These are phyloP conservation scores for Physcia stellaris DNA, from an alignment of 495 filamentous ascomycete genomes.

Conservation along the genomic window DNA sequence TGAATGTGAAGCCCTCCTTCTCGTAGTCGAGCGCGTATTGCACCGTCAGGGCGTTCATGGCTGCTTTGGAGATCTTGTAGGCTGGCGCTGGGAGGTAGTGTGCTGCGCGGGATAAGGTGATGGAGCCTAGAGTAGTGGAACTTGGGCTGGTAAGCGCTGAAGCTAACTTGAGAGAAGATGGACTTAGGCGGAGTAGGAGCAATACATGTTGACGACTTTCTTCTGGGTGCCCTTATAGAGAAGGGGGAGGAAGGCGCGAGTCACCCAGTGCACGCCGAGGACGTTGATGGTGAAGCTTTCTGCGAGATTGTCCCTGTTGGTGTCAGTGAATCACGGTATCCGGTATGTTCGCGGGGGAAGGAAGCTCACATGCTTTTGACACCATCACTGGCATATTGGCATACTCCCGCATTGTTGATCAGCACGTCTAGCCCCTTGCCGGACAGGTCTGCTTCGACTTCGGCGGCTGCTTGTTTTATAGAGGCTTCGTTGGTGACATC, in stretches of 20 bases:
- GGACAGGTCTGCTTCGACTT: slow-evolving; percentile 16
- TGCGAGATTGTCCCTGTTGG: slow-evolving; percentile 20
- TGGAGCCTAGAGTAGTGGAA: slow-evolving; percentile 30
- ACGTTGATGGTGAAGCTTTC: slow-evolving; percentile 26
- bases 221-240: slow-evolving; percentile 30
- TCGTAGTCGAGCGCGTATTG: slow-evolving; percentile 31
- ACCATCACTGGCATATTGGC: slow-evolving; percentile 13
- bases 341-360: not conserved
- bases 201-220: slow-evolving; percentile 31
- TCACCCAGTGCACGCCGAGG: slow-evolving; percentile 22
- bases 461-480: slow-evolving; percentile 16
- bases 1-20: slow-evolving; percentile 31
- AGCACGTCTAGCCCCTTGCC: slow-evolving; percentile 26
- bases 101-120: slow-evolving; percentile 15
- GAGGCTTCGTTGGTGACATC: slow-evolving; percentile 19
- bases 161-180: too few species aligned
- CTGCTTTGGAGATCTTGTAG: slow-evolving; percentile 41
- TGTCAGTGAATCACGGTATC: not conserved
- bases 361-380: slow-evolving; percentile 15
- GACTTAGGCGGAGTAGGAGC: not conserved
- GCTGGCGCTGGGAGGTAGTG: slow-evolving; percentile 19
- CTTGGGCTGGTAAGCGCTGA: not conserved
- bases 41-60: slow-evolving; percentile 34
- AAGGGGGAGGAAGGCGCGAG: slow-evolving; percentile 27
- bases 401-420: slow-evolving; percentile 28